phyloP scores from a whole-genome alignment of 2,329 filamentous ascomycete species.

The Ceratocystis harringtonii region DNA sequence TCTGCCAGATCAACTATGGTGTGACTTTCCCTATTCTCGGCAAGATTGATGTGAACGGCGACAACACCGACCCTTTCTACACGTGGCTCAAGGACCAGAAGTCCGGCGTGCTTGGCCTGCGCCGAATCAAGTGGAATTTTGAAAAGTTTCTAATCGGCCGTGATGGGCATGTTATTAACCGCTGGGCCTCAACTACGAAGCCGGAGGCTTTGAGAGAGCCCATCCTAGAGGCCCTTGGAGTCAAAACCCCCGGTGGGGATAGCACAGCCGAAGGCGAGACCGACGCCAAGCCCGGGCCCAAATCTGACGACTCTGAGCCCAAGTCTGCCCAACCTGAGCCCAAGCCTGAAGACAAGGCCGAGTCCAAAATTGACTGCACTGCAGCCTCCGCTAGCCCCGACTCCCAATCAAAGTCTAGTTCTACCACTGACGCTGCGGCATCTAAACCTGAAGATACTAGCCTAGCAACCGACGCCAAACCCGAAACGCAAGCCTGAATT shows the following conservation, averaged over 20 bases:
- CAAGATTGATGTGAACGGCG: conserved; percentile 90
- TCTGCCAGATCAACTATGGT: conserved; percentile 89
- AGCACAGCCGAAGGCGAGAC: background rate
- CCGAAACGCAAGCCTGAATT: background rate
- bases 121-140: conserved; percentile 98
- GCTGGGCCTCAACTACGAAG: conserved; percentile 82
- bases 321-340: background rate
- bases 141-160: conserved; percentile 89
- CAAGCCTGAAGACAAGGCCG: background rate
- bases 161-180: conserved; percentile 69
- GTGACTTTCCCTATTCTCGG: conserved; percentile 81
- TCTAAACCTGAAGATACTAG: background rate
- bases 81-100: conserved; percentile 60
- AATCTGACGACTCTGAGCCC: background rate
- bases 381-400: too few species aligned
- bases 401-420: background rate
- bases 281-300: background rate
- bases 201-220: conserved; percentile 63
- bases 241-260: background rate
- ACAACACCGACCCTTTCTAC: conserved; percentile 62
- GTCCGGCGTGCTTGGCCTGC: conserved; percentile 72
- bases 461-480: background rate
- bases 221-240: conserved; percentile 57
- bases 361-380: too few species aligned
- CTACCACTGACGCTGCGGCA: background rate